These are phyloP conservation scores for Boletus rubroflammeus DNA, from an alignment of 768 basidiomycete genomes.

Conservation along the genomic window DNA sequence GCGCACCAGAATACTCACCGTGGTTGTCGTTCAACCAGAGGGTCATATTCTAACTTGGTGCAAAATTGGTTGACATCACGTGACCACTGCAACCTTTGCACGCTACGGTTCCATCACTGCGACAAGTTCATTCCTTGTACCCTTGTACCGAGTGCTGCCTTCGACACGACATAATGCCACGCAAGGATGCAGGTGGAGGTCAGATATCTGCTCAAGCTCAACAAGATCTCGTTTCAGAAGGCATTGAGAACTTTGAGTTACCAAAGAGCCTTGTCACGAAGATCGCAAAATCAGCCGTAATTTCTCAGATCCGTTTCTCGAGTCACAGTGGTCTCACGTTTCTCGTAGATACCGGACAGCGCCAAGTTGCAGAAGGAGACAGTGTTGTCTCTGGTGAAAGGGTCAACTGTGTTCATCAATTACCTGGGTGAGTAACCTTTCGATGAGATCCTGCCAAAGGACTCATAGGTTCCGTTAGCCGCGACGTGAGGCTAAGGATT, in stretches of 20 bases:
- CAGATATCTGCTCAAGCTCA: constrained; percentile 70
- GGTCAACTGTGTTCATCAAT: constrained; percentile 93
- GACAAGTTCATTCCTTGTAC: not conserved
- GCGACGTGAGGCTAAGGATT: constrained; percentile 38
- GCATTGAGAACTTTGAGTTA: constrained; percentile 86
- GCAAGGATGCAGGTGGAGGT: constrained; percentile 56
- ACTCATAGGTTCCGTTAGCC: constrained; percentile 29
- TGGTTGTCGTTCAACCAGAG: not conserved
- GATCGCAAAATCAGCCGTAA: constrained; percentile 80
- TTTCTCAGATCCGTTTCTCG: constrained; percentile 23
- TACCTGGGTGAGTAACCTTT: constrained; percentile 63
- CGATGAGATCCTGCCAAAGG: not conserved
- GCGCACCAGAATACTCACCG: not conserved
- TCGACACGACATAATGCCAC: constrained; percentile 50
- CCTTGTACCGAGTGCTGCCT: not conserved
- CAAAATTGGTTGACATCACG: not conserved
- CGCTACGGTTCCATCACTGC: too few species aligned
- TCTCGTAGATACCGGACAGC: constrained; percentile 69
- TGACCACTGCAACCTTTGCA: not conserved
- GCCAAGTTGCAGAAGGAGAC: constrained; percentile 90
- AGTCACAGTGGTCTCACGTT: not conserved
- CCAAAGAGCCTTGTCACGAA: constrained; percentile 80
- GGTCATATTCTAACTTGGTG: too few species aligned
- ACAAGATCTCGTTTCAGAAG: constrained; percentile 75
- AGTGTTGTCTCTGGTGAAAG: constrained; percentile 77